Conservation (phyloP, 2,329 filamentous ascomycete genomes). For the Exophiala alcalophila region DNA sequence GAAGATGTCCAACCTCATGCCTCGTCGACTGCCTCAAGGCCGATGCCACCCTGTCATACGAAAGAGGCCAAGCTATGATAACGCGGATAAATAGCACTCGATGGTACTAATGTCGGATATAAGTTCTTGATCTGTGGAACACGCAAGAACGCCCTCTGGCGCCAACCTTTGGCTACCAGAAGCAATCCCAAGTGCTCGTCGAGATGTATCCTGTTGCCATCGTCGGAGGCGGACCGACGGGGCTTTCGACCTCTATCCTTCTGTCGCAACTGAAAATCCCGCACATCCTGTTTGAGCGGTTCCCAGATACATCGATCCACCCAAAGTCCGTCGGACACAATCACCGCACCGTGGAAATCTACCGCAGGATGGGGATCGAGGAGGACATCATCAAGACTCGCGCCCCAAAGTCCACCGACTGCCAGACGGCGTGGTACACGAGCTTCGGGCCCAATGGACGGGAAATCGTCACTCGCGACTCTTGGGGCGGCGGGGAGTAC, state of each 20-base stretch:
- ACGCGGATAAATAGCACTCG: too few species aligned
- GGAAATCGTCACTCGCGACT: constrained; percentile 33
- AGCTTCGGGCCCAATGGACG: constrained; percentile 33
- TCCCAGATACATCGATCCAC: constrained; percentile 35
- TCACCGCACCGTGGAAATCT: constrained; percentile 30
- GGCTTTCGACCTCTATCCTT: constrained; percentile 34
- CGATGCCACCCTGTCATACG: too few species aligned
- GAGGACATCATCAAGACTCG: constrained; percentile 30
- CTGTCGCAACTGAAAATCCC: constrained; percentile 33
- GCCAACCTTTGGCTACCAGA: too few species aligned
- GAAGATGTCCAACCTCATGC: too few species aligned
- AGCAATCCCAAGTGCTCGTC: too few species aligned
- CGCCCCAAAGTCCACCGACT: constrained; percentile 30
- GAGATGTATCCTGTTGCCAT: constrained; percentile 33
- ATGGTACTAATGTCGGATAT: too few species aligned
- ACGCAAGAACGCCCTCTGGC: too few species aligned
- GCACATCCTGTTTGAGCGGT: constrained; percentile 35
- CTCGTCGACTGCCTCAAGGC: too few species aligned
- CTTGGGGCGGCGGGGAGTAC: constrained; percentile 34
- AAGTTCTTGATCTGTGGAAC: too few species aligned
- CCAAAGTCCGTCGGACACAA: constrained; percentile 37
- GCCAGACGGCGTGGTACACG: constrained; percentile 36
- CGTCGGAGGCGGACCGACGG: constrained; percentile 35
- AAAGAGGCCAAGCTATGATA: too few species aligned
- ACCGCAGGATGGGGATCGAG: constrained; percentile 35